Conservation (phyloP, 139 green algal species). For the Chlamydomonas schloesseri region DNA sequence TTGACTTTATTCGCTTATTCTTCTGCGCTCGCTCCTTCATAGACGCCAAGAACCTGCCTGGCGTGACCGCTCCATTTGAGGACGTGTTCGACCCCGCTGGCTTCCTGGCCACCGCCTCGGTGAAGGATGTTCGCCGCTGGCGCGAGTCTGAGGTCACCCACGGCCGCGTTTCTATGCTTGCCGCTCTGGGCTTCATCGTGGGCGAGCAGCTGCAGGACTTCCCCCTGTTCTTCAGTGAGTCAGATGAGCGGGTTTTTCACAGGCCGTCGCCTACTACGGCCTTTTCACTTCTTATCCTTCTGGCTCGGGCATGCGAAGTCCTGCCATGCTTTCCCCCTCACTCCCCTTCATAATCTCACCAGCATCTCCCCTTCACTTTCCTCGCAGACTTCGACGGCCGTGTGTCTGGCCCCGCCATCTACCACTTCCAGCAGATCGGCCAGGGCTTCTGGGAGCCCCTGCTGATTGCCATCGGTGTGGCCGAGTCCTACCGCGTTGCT, state of each 20-base stretch:
- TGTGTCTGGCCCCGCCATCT: slow-evolving; percentile 77
- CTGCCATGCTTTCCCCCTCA: no score
- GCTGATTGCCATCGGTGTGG: slow-evolving; percentile 72
- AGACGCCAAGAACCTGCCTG: slow-evolving; percentile 73
- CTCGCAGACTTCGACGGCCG: slow-evolving; percentile 60
- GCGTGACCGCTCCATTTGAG: slow-evolving; percentile 67
- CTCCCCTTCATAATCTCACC: no score
- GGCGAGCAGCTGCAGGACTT: slow-evolving; percentile 76
- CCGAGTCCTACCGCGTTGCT: slow-evolving; percentile 71
- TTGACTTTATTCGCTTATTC: background rate
- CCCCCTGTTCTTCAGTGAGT: slow-evolving; percentile 60
- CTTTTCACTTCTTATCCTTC: no score
- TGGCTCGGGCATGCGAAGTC: no score
- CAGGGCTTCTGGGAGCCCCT: slow-evolving; percentile 75
- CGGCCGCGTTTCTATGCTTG: slow-evolving; percentile 83
- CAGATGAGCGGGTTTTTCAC: no score
- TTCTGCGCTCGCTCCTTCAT: no score
- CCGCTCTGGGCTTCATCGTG: slow-evolving; percentile 78
- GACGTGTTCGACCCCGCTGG: slow-evolving; percentile 68
- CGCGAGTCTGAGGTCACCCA: slow-evolving; percentile 83
- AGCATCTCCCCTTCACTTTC: no score
- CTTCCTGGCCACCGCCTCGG: slow-evolving; percentile 43
- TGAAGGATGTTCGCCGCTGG: slow-evolving; percentile 67
- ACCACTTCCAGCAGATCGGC: slow-evolving; percentile 86
- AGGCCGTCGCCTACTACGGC: no score